These are phyloP conservation scores for Schizothecium vesticola DNA, from an alignment of 495 filamentous ascomycete genomes.

Conservation along the genomic window DNA sequence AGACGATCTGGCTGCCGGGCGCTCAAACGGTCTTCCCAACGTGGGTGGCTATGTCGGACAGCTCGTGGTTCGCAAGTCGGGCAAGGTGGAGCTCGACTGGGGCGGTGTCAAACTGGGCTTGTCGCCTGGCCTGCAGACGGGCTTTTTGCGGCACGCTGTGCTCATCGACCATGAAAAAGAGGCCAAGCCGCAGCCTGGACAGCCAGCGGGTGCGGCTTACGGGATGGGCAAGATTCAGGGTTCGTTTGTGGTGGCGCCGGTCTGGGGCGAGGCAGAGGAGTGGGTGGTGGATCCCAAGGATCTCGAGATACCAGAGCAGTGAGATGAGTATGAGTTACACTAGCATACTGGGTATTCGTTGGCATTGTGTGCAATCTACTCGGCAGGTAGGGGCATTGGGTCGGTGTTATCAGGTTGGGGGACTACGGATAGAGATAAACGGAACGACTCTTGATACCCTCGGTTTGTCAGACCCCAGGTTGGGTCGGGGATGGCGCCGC, in stretches of 20 bases:
- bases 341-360: neutral
- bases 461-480: neutral
- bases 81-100: constrained; percentile 56
- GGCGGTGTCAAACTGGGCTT: constrained; percentile 49
- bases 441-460: neutral
- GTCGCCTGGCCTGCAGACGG: constrained; percentile 36
- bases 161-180: constrained; percentile 39
- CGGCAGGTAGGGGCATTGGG: neutral
- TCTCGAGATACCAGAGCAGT: constrained; percentile 16
- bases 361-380: neutral
- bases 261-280: constrained; percentile 46
- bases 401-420: neutral
- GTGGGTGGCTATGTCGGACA: constrained; percentile 53
- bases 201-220: constrained; percentile 38
- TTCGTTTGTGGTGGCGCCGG: constrained; percentile 51
- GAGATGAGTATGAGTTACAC: neutral
- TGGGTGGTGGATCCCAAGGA: constrained; percentile 33
- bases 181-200: constrained; percentile 28
- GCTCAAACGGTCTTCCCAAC: neutral
- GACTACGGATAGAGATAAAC: neutral
- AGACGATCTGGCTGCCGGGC: neutral
- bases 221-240: constrained; percentile 56
- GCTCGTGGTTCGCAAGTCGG: constrained; percentile 54
- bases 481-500: neutral
- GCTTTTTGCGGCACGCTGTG: constrained; percentile 42